Percentiles rank a stretch among this genome's conserved stretches.
These are phyloP conservation scores for Spirogloea muscicola DNA, from an alignment of 139 green algal species.

Conservation along the genomic window DNA sequence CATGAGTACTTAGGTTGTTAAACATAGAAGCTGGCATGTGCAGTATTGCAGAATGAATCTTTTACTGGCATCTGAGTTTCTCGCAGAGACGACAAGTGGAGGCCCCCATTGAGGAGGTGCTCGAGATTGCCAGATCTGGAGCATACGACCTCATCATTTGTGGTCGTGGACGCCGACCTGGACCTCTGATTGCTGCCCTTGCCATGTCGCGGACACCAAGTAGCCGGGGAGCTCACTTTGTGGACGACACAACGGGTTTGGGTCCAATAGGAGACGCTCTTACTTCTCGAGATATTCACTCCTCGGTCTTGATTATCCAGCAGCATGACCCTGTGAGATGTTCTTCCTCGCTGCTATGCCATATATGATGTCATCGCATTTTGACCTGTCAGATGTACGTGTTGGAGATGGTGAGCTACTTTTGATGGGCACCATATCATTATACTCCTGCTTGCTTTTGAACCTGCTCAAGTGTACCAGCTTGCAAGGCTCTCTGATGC, in stretches of 20 bases:
- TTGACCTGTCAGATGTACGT: no score
- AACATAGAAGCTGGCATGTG: neutral
- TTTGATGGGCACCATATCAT: no score
- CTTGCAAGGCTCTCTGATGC: no score
- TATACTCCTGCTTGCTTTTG: no score
- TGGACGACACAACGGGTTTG: neutral
- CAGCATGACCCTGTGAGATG: slow-evolving; percentile 47
- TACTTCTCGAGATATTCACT: neutral
- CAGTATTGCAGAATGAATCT: neutral
- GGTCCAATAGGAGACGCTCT: slow-evolving; percentile 25
- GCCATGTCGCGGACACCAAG: slow-evolving; percentile 2
- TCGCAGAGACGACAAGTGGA: slow-evolving; percentile 25
- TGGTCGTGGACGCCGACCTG: slow-evolving; percentile 9
- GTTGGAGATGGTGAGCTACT: no score
- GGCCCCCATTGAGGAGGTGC: slow-evolving; percentile 5
- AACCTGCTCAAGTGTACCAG: no score
- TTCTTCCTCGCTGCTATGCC: no score
- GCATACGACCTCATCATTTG: slow-evolving; percentile 28
- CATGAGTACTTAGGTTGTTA: no score
- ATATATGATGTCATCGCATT: no score
- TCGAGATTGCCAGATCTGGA: neutral
- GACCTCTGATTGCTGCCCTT: slow-evolving; percentile 7
- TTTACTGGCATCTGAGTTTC: neutral
- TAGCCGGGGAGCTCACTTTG: neutral
- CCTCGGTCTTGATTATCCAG: slow-evolving; percentile 34